Conservation (phyloP, 345 rosid species). For the Eucalyptus sp. region DNA sequence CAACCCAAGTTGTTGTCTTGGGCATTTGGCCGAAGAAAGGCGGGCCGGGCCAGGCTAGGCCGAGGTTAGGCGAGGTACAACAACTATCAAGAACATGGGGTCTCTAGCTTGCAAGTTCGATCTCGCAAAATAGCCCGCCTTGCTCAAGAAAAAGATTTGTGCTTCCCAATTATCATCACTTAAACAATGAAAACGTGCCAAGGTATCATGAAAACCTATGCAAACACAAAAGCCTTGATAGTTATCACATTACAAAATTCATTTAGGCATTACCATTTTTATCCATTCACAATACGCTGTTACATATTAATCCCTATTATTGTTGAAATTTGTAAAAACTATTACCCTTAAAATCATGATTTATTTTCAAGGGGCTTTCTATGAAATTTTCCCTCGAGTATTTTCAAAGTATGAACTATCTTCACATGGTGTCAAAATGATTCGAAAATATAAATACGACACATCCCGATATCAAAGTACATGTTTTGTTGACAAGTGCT, state of each 20-base stretch:
- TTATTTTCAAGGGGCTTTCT: neutral
- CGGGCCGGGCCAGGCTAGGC: neutral
- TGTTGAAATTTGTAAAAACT: neutral
- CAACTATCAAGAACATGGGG: neutral
- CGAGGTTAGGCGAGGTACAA: neutral
- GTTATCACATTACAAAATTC: neutral
- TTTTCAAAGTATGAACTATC: neutral
- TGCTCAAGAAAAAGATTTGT: neutral
- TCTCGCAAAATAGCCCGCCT: neutral
- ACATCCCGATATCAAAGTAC: neutral
- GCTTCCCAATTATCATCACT: neutral
- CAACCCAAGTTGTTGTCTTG: neutral
- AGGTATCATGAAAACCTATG: neutral
- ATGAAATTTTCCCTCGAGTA: neutral
- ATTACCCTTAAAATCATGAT: neutral
- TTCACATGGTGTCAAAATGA: neutral
- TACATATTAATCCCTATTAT: neutral
- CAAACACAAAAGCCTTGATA: neutral
- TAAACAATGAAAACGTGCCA: neutral
- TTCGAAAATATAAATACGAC: neutral
- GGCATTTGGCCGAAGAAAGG: neutral
- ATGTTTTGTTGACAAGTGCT: neutral
- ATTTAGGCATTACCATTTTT: neutral
- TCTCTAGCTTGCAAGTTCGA: fast-evolving
- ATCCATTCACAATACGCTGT: neutral